Percentiles rank a stretch among this genome's conserved stretches.
Conservation (phyloP, 139 green algal genomes). For the Chlorella vulgaris region DNA sequence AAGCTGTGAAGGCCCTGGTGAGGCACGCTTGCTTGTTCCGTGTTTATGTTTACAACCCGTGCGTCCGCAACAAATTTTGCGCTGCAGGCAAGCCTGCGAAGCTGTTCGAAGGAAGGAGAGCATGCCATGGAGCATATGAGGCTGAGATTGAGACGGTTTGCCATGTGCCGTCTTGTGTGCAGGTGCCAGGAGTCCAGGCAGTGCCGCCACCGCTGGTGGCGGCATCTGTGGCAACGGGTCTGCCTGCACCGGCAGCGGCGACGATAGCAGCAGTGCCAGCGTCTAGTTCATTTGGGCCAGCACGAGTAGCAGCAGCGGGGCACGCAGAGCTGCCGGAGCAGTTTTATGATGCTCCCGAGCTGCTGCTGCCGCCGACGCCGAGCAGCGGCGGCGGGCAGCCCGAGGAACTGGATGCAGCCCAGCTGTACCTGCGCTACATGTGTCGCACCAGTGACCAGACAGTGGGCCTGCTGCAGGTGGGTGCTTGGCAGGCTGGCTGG, state of each 20-base stretch:
- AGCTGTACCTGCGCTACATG: conserved; percentile 42
- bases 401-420: conserved; percentile 2
- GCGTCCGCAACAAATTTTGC: neutral
- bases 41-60: no score
- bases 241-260: neutral
- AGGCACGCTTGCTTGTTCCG: no score
- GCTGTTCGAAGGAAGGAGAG: neutral
- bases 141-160: neutral
- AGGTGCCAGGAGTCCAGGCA: no score
- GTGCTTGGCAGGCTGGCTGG: neutral
- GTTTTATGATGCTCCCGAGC: conserved; percentile 33
- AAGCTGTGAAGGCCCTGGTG: neutral
- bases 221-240: neutral
- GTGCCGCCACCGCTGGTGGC: neutral
- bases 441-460: conserved; percentile 31
- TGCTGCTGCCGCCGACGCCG: conserved; percentile 5
- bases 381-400: neutral
- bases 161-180: neutral
- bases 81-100: neutral
- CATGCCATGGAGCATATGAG: neutral
- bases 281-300: neutral
- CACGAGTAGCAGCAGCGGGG: no score
- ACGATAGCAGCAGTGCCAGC: neutral
- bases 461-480: conserved; percentile 23
- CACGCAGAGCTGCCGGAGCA: neutral